phyloP scores from a whole-genome alignment of 139 green algal species.

The Volvox africanus region DNA sequence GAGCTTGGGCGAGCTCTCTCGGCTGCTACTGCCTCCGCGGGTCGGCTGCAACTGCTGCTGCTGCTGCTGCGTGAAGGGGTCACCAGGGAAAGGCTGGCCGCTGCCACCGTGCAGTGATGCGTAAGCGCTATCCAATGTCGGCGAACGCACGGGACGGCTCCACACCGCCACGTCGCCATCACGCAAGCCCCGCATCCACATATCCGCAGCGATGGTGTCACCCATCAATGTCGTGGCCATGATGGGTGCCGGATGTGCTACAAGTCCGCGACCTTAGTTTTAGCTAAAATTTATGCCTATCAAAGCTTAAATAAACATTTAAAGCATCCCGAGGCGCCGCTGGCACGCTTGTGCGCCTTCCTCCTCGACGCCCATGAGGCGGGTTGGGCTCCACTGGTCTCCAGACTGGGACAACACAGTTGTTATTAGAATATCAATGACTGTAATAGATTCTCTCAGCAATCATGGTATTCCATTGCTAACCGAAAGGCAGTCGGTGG shows the following conservation, averaged over 20 bases:
- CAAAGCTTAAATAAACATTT: too few species aligned
- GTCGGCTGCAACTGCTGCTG: neutral
- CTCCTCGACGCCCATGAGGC: too few species aligned
- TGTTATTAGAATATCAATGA: too few species aligned
- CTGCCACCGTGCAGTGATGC: constrained; percentile 18
- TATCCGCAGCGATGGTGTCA: neutral
- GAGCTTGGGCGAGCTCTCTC: constrained; percentile 11
- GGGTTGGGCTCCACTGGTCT: too few species aligned
- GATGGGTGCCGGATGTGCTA: neutral
- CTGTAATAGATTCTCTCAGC: too few species aligned
- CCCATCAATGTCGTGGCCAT: neutral
- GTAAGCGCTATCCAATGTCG: constrained; percentile 6
- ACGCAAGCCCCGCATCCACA: constrained; percentile 12
- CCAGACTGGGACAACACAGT: too few species aligned
- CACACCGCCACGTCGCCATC: constrained; percentile 2
- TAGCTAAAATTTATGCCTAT: too few species aligned
- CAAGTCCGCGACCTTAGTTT: too few species aligned
- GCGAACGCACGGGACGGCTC: neutral
- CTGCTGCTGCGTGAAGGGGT: neutral
- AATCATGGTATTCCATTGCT: too few species aligned
- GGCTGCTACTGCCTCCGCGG: neutral
- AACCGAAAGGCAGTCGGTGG: too few species aligned
- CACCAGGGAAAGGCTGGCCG: constrained; percentile 11
- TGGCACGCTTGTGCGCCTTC: too few species aligned
- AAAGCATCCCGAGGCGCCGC: too few species aligned